phyloP scores from a whole-genome alignment of 352 stramenopile species.

The Pythium biforme region DNA sequence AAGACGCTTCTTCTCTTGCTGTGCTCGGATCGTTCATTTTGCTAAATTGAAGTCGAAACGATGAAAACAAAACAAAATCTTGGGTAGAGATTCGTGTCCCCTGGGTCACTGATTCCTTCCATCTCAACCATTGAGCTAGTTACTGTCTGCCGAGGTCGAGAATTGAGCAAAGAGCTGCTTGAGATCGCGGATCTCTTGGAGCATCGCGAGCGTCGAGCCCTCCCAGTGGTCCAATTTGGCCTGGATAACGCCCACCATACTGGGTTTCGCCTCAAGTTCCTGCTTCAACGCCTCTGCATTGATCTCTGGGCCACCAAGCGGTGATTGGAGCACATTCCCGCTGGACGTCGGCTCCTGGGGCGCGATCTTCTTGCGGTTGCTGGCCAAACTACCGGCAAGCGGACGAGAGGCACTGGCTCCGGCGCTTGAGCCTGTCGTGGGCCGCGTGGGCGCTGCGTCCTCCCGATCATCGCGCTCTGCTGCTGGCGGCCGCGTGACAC shows the following conservation, averaged over 20 bases:
- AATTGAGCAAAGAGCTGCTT: constrained; percentile 63
- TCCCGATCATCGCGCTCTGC: constrained; percentile 1
- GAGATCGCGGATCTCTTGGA: constrained; percentile 73
- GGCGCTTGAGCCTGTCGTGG: not conserved
- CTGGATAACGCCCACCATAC: constrained; percentile 47
- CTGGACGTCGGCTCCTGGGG: constrained; percentile 24
- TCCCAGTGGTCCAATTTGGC: constrained; percentile 66
- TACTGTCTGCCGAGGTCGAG: not conserved
- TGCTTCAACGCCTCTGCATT: constrained; percentile 31
- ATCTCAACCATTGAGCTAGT: no score
- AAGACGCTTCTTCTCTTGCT: no score
- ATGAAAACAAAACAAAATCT: no score
- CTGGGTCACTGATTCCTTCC: no score
- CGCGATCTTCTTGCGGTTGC: constrained; percentile 53
- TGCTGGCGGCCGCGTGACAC: constrained; percentile 1
- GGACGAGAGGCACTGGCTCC: constrained; percentile 1
- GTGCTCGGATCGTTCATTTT: no score
- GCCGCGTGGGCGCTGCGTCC: not conserved
- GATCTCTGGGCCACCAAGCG: constrained; percentile 31
- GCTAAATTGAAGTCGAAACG: no score
- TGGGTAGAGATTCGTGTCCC: no score
- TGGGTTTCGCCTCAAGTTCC: constrained; percentile 40
- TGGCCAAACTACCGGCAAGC: constrained; percentile 44
- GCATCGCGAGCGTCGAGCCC: constrained; percentile 50
- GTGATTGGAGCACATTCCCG: constrained; percentile 37